Evolutionary conservation across 2,329 filamentous ascomycete genomes (phyloP).

Genomic region (Claviceps cyperi): DNA sequence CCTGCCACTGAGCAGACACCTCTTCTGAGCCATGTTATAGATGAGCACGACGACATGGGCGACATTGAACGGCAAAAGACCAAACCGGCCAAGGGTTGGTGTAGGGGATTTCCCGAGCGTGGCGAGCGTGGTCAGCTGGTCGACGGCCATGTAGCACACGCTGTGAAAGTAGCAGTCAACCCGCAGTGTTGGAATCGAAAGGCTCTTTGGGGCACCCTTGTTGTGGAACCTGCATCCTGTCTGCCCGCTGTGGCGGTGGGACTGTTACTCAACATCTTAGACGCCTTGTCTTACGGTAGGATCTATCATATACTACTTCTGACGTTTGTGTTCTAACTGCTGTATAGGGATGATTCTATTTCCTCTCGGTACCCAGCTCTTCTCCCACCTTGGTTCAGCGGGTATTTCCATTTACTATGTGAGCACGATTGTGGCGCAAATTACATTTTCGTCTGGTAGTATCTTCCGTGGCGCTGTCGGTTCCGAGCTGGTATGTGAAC

Average conservation of each 20-base stretch:
- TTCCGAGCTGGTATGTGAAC: conserved; percentile 64
- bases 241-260: conserved; percentile 82
- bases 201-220: conserved; percentile 45
- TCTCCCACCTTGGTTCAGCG: conserved; percentile 73
- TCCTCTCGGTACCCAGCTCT: conserved; percentile 74
- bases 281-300: conserved; percentile 82
- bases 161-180: conserved; percentile 29
- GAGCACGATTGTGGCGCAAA: conserved; percentile 85
- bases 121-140: conserved; percentile 18
- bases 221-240: conserved; percentile 55
- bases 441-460: conserved; percentile 78
- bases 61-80: conserved; percentile 40
- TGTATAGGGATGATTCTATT: conserved; percentile 75
- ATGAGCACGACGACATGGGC: conserved; percentile 16
- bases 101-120: conserved; percentile 17
- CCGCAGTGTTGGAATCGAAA: conserved; percentile 60
- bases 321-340: conserved; percentile 7
- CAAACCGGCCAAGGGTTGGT: conserved; percentile 18
- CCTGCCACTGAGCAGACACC: conserved; percentile 31
- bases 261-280: conserved; percentile 78
- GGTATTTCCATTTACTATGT: conserved; percentile 99
- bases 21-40: conserved; percentile 24
- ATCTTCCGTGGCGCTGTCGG: conserved; percentile 84
- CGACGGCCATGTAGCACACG: conserved; percentile 17
- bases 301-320: conserved; percentile 1